Evolutionary conservation across 495 filamentous ascomycete species (phyloP), one percentile per base, ranked within the genome.

Genomic region (Aspergillus carlsbadensis): DNA sequence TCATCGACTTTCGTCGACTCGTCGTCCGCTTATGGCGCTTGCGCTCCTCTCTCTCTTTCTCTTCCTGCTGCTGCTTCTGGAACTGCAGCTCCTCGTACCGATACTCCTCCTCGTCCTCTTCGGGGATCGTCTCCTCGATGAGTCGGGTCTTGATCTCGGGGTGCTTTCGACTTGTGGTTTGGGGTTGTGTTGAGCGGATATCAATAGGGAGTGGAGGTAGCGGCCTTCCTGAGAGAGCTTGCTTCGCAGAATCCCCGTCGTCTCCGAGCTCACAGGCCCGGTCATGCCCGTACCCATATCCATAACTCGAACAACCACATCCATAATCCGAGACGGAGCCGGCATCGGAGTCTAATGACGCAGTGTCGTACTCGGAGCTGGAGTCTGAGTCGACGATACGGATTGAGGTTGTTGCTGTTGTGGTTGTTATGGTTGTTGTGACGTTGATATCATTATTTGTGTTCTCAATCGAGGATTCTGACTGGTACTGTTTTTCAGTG

Each of bases 1-100:
- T 46, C 54, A 65, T 59, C 6, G 63, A 65, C n/a, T 60, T 62
- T 39, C 63, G 63, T 20, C 60, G 57, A 26, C 47, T 62, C 2
- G 59, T 53, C 5, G 57, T 22, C 17, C 35, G 39, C 34, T 61
- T 54, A n/a, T 55, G 43, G 8, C 34, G 20, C 48, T 43, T 50
- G n/a, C 11, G 13, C 5, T 48, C 5, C 13, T 36, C 21, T 13
- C 50, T 24, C 18, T 35, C 22, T 11, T 52, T 24, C 36, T 31
- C 50, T 6, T 40, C 31, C 13, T 26, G 7, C 31, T 31, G 24
- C 26, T 31, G 15, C 43, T 8, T 46, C 41, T 8, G 29, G 24
- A 18, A 24, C 10, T 24, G 47, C 17, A 35, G 55, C 31, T 39
- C 43, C 10, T 39, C 42, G 8, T 46, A 43, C 10, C 13, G 26